phyloP scores from a whole-genome alignment of 345 rosid species.

The Pugionium cornutum region DNA sequence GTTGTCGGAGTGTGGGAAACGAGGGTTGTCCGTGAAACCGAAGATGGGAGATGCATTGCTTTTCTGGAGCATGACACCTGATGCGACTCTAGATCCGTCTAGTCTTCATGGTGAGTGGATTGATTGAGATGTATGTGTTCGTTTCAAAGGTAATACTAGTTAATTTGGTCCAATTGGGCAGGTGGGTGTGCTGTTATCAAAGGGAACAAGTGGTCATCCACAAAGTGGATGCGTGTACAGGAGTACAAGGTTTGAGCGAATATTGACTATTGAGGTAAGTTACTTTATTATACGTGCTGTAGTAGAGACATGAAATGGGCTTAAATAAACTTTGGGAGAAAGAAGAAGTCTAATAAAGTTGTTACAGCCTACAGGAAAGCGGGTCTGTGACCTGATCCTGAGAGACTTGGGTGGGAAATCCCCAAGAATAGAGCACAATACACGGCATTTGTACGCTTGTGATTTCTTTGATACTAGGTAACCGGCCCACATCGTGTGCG shows the following conservation, averaged over 20 bases:
- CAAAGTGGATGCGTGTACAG: conserved; percentile 87
- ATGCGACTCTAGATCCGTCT: conserved; percentile 70
- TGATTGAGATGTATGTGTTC: too few relatives aligned
- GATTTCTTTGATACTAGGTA: too few relatives aligned
- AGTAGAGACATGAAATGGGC: conserved; percentile 5
- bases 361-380: too few relatives aligned
- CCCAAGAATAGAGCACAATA: too few relatives aligned
- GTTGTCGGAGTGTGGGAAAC: conserved; percentile 83
- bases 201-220: conserved; percentile 98
- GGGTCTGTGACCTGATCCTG: too few relatives aligned
- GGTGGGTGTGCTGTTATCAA: conserved; percentile 92
- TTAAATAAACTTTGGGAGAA: too few relatives aligned
- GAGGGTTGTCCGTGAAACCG: conserved; percentile 84
- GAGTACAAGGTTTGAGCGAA: conserved; percentile 59
- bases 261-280: conserved; percentile 21
- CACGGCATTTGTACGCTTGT: too few relatives aligned
- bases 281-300: neutral
- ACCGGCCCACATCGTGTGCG: too few relatives aligned
- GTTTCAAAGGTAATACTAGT: neutral
- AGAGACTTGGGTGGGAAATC: too few relatives aligned
- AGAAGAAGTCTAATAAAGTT: too few relatives aligned
- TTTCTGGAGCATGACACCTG: conserved; percentile 98
- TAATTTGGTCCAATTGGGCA: conserved; percentile 36
- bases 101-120: conserved; percentile 82
- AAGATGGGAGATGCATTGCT: conserved; percentile 97